Evolutionary conservation across 164 flowering plant genomes (phyloP), one percentile per base, ranked within the genome.

Genomic region (Cinnamomum chago): DNA sequence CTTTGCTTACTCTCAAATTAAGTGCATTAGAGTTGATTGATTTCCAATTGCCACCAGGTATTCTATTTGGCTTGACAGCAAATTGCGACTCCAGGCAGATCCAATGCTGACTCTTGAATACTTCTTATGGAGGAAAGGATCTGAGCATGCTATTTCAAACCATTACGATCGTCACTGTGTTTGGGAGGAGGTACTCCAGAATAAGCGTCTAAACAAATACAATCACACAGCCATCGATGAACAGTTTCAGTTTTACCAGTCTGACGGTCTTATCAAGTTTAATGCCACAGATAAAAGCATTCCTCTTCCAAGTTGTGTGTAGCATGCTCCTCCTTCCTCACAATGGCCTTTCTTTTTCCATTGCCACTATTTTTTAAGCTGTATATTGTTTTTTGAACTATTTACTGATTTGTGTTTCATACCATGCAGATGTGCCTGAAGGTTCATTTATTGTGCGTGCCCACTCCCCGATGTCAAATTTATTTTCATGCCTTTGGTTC

Each of bases 101-200:
- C 99, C 99, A 20, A 80, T 93, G 87, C 85, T 86, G 77, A 92
- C 93, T 30, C 81, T 95, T 71, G 98, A 95, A 50, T 79, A 90
- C 77, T 92, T 95, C 74, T 74, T 95, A 80, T 95, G 98, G 98
- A 83, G 89, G 70, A 83, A 80, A 1, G 77, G 81, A 68, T 88
- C 96, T 73, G 99, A 95, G 73, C 93, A 89, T 84, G 99, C 99
- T 70, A 95, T 95, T 82, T 95, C 99, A 72, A 95, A 93, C 77
- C 99, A 95, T 79, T 95, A 95, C 78, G 93, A 90, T 76, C 97
- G 99, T 58, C 99, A 93, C 65, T 93, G 98, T 88, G 97, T 95
- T 24, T 95, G 97, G 98, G 99, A 95, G 81, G 99, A 95, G 84
- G 99, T 95, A 60, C 85, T 83, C 73, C 99, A 94, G 79, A 95